A percentile compares a stretch with the other conserved stretches of the same genome.
These are phyloP conservation scores for Hippophae tibetana DNA, from an alignment of 306 rosid genomes.

Conservation along the genomic window DNA sequence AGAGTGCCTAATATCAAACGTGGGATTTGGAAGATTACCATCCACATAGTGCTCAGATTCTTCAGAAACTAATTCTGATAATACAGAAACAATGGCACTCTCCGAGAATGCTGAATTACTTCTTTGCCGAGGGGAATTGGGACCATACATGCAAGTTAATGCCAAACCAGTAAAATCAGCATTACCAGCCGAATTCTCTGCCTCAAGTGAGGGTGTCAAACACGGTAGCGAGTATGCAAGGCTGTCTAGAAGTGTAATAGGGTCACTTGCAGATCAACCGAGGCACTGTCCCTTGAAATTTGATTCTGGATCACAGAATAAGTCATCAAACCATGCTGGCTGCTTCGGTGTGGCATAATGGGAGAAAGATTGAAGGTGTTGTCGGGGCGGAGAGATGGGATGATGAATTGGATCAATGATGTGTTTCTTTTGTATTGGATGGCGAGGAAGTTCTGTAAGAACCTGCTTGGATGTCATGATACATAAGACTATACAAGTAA, in stretches of 20 bases:
- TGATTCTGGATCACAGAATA: slow-evolving; percentile 21
- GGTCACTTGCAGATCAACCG: slow-evolving; percentile 32
- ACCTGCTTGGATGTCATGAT: slow-evolving; percentile 38
- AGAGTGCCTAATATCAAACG: slow-evolving; percentile 11
- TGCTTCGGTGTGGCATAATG: slow-evolving; percentile 20
- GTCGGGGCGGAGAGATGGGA: slow-evolving; percentile 4
- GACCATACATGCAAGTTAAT: slow-evolving; percentile 30
- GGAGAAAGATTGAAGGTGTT: slow-evolving; percentile 15
- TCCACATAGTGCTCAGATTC: slow-evolving; percentile 17
- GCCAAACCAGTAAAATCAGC: slow-evolving; percentile 19
- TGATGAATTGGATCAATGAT: slow-evolving; percentile 13
- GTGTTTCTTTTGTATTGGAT: slow-evolving; percentile 35
- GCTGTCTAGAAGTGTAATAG: slow-evolving; percentile 26
- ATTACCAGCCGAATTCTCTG: slow-evolving; percentile 12
- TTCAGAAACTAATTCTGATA: slow-evolving; percentile 30
- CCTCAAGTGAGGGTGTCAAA: slow-evolving; percentile 13
- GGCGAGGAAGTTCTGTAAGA: slow-evolving; percentile 36
- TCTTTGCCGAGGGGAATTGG: slow-evolving; percentile 37
- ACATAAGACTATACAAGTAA: not conserved
- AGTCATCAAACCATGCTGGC: slow-evolving; percentile 32
- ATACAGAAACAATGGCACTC: slow-evolving; percentile 30
- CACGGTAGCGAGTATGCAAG: slow-evolving; percentile 19
- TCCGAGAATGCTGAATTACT: slow-evolving; percentile 25
- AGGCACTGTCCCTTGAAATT: slow-evolving; percentile 16
- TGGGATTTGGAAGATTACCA: slow-evolving; percentile 7